Conservation (phyloP, 345 rosid species). For the Diplotaxis tenuifolia region DNA sequence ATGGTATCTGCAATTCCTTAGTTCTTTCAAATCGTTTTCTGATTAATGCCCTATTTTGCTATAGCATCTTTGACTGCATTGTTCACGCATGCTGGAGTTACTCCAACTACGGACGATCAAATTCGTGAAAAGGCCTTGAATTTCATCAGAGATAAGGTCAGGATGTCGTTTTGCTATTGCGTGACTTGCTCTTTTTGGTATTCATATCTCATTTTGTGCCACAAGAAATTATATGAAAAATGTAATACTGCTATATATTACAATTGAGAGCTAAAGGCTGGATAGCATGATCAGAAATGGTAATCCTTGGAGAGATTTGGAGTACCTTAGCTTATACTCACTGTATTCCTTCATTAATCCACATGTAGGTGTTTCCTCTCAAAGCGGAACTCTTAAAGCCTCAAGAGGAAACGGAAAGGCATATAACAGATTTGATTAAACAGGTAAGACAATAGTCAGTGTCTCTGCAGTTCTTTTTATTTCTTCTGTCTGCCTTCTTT, state of each 20-base stretch:
- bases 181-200: neutral
- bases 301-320: slow-evolving; percentile 8
- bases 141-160: slow-evolving; percentile 90
- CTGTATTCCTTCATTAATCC: neutral
- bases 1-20: neutral
- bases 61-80: slow-evolving; percentile 83
- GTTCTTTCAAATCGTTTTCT: neutral
- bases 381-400: slow-evolving; percentile 85
- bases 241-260: too few relatives aligned
- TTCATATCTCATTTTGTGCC: neutral
- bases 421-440: slow-evolving; percentile 81
- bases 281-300: neutral
- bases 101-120: slow-evolving; percentile 64
- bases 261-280: neutral
- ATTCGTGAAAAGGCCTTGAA: slow-evolving; percentile 81
- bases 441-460: slow-evolving; percentile 43
- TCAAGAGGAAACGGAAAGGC: slow-evolving; percentile 90
- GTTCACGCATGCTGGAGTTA: slow-evolving; percentile 74
- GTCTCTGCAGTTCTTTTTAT: slow-evolving; percentile 2
- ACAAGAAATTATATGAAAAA: too few relatives aligned
- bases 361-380: slow-evolving; percentile 74
- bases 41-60: slow-evolving; percentile 27
- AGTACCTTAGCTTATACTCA: slow-evolving; percentile 7
- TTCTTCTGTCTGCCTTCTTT: neutral
- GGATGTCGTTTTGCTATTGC: neutral